Evolutionary conservation across 1,284 basidiomycete genomes (phyloP), one percentile per base, ranked within the genome.

Genomic region (Clitocybe nebularis): DNA sequence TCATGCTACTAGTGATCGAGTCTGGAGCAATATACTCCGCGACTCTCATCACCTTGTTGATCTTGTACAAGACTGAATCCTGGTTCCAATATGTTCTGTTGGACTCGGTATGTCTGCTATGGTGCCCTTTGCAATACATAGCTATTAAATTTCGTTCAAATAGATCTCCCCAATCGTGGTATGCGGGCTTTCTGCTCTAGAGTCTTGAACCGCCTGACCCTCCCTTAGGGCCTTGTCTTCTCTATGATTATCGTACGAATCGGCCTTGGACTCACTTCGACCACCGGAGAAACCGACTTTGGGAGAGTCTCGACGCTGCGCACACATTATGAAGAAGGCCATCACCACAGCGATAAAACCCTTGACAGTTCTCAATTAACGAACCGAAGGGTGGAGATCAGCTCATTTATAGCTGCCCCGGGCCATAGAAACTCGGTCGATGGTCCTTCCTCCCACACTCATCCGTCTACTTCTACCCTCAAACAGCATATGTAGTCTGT

Each of bases 11-110:
- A 17, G 58, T 70, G 19, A 52, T 71, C 26, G 69, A 69, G 46
- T 67, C 66, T n/a, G 68, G 69, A n/a, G 59, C 62, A 3, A 60
- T 70, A 13, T 69, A 69, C 47, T 67, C 66, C 1, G 52, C 49
- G 17, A 62, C 62, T 3, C 56, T 68, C 10, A 49, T 63, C 17
- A 48, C 54, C 5, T 51, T 70, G 16, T 55, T 69, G 6, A 54
- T 64, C 13, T 46, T 64, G 8, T 69, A 65, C 49, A 53, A 60
- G 38, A 48, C 50, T 5, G 52, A 58, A 16, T 62, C 59, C 5
- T 67, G 61, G 56, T 60, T 61, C 37, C 66, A 67, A 43, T 69
- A 68, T 44, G 54, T 68, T n/a, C 40, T 67, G 10, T 47, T 69
- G 4, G 67, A 69, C 46, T 58, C 64, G n/a, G 66, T 68, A 45